Evolutionary conservation across 2,329 filamentous ascomycete genomes (phyloP), one percentile per base, ranked within the genome.

Genomic region (Oidium heveae): DNA sequence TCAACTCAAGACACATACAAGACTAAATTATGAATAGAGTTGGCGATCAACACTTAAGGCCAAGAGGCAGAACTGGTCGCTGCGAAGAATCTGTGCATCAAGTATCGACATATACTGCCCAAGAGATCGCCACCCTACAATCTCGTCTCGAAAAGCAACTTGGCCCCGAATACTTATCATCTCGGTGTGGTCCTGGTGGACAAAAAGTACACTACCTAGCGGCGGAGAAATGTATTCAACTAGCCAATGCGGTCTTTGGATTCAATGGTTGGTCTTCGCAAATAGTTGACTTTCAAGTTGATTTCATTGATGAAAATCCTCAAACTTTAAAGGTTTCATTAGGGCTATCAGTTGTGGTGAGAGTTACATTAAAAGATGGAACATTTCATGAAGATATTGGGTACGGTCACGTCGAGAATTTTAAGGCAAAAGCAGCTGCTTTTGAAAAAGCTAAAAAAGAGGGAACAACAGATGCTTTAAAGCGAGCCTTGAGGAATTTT

Each of bases 371-470:
- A 54, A 82, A 81, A 58, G 89, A 96, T 68, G 91, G 91, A 50
- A 91, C 89, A n/a, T 96, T 80, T 65, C 91, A 96, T 66, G 91
- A 98, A 74, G 91, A 98, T 65, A 83, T 96, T 58, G 91, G 91
- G 32, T 98, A 98, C 64, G 91, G 91, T 8, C 85, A 91, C 60
- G 94, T 94, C 61, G 89, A 96, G 67, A 98, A 98, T 64, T 86
- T 82, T 67, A 93, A 89, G 68, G 84, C 86, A 55, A 98, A 98
- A 69, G 89, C 88, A 2, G 83, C 85, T 53, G 91, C 89, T 0
- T 98, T 96, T 63, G 91, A 98, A 66, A 98, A 98, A 69, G 88
- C 91, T 0, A 98, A 96, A 71, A 98, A 98, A 67, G 88, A 96
- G 70, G 93, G 86, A 8, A 93, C 87, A 2, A 96, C 93, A 10